These are phyloP conservation scores for Tagetes erecta DNA, from an alignment of 129 eudicot genomes.

Conservation along the genomic window DNA sequence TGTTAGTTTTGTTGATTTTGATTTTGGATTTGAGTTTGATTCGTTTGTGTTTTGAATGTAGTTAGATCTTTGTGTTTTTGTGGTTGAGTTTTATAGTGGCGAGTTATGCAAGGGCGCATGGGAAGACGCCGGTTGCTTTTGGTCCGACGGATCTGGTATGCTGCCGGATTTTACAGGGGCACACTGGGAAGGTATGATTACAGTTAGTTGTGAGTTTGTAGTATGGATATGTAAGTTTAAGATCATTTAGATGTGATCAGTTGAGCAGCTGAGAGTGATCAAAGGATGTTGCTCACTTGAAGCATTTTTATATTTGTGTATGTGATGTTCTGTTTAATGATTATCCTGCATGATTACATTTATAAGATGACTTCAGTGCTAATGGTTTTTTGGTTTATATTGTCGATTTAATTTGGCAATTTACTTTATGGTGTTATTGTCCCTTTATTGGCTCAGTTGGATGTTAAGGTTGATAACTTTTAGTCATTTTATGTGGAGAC, in stretches of 20 bases:
- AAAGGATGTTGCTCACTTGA: no score
- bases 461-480: slow-evolving; percentile 6
- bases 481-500: background rate
- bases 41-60: slow-evolving; percentile 1
- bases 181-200: slow-evolving; percentile 77
- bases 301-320: background rate
- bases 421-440: background rate
- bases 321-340: slow-evolving; percentile 1
- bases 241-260: background rate
- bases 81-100: slow-evolving; percentile 52
- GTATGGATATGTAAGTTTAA: background rate
- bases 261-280: background rate
- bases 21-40: background rate
- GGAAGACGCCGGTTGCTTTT: slow-evolving; percentile 67
- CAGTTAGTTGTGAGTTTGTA: background rate
- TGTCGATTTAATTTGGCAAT: background rate
- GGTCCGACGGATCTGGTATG: slow-evolving; percentile 95
- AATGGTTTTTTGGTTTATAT: slow-evolving; percentile 6
- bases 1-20: background rate
- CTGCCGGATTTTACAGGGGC: slow-evolving; percentile 89
- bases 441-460: slow-evolving; percentile 3
- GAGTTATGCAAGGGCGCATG: slow-evolving; percentile 72
- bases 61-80: slow-evolving; percentile 30
- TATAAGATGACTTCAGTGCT: background rate
- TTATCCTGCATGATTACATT: slow-evolving; percentile 12